Base-by-base conservation (phyloP, 1,139 yeast genomes). In the Saccharomyces pastorianus region DNA sequence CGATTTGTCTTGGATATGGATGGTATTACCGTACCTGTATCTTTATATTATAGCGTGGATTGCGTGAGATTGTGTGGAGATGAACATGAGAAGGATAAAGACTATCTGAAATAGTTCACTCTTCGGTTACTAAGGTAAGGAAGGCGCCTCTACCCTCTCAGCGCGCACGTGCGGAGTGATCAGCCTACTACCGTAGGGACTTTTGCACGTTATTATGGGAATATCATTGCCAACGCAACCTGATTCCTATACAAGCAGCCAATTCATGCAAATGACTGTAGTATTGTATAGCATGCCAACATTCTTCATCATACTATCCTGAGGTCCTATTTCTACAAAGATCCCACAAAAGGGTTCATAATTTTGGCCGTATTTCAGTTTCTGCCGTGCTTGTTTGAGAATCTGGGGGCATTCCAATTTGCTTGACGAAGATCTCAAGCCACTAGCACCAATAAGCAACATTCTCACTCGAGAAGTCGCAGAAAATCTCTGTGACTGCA, bases 131-230 rank as follows among this genome's bases (percentile, higher is more conserved):
- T 38, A 17, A 17, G 20, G 44, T 14, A 38, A 38, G 44, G 25
- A 38, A 38, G 44, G 25, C 25, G 44, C 25, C 44, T 38, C 20
- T 20, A 38, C 44, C 44, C 44, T 38, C 44, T 38, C 44, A 38
- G 13, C 44, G 44, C 44, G 44, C 44, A 38, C 44, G 44, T 38
- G 25, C 44, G 44, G 25, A 38, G 44, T 38, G 44, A 38, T 38
- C 23, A 20, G 6, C 25, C 25, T 7, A 38, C n/a, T 38, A 9
- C 25, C 26, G 49, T n/a, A 41, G 46, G 9, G 46, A 31, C 44
- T 41, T 20, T 25, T 41, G 44, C 23, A 41, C 34, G 27, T 6
- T 41, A 38, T 20, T n/a, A 38, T 11, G 11, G 25, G 20, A 20
- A 20, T 38, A 38, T 6, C 20, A 38, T 17, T 38, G 13, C 20